Evolutionary conservation across 2,329 filamentous ascomycete genomes (phyloP), one percentile per base, ranked within the genome.

Genomic region (Curvularia hawaiiensis): DNA sequence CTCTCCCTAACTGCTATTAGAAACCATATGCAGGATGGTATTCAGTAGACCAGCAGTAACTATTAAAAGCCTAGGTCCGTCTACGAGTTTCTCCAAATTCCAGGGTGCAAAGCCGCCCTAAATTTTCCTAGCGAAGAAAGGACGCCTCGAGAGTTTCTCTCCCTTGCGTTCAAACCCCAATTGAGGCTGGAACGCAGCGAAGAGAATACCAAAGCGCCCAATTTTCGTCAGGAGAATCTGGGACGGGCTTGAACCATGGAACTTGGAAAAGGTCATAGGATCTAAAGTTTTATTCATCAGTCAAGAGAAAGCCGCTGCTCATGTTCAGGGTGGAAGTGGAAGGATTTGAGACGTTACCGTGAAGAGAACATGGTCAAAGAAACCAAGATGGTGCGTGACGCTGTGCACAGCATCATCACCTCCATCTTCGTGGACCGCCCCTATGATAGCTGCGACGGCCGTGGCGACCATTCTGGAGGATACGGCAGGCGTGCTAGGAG

Each of bases 381-480:
- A 50, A 10, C 55, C 61, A 4, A 66, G 39, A 8, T 40, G 30
- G 6, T 31, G 11, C 53, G 64, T 59, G 24, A 67, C 50, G 7
- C 20, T 20, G 3, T 40, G 20, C 4, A 54, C 48, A 11, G 61
- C 60, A 4, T 33, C 50, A n/a, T 63, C 49, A 2, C 62, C 59
- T 28, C 65, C 69, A 43, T 77, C 75, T 2, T 68, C 31, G 24
- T 62, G 71, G 9, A 71, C 68, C 8, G 73, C 76, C 3, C 73
- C 75, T n/a, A 77, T 39, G n/a, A 77, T 54, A 14, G 75, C 75
- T 52, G 75, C 69, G 0, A 78, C 54, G 0, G 72, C 68, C 4
- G 60, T 67, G 1, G 74, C 71, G 62, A 74, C 71, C 16, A 68
- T 62, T 1, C 51, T 57, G 0, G 46, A 24, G 1, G 67, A 66